Conservation (phyloP, 2,329 filamentous ascomycete genomes). For the Thelonectria rubi region DNA sequence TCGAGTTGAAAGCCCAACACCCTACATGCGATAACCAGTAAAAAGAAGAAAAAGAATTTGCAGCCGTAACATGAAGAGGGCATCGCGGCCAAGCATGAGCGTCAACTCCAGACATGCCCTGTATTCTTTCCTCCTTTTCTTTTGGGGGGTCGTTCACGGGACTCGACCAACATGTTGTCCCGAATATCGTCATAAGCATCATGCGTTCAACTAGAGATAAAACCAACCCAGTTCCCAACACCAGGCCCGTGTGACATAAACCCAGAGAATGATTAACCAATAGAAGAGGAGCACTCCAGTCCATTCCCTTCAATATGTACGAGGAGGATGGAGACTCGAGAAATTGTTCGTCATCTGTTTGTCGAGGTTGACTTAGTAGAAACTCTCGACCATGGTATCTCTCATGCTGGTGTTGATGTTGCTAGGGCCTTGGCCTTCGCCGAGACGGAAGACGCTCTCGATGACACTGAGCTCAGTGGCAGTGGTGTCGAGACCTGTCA, state of each 20-base stretch:
- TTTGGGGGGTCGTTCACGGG: constrained; percentile 2
- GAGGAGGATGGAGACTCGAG: not conserved
- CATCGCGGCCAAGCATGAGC: not conserved
- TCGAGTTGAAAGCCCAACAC: constrained; percentile 14
- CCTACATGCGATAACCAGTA: constrained; percentile 29
- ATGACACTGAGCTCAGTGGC: constrained; percentile 97
- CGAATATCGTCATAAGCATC: constrained; percentile 20
- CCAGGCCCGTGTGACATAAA: constrained; percentile 29
- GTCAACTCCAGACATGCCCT: constrained; percentile 2
- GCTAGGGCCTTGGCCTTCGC: constrained; percentile 82
- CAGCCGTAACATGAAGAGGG: not conserved
- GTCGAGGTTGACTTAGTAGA: constrained; percentile 73
- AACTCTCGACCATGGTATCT: constrained; percentile 98
- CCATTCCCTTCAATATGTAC: not conserved
- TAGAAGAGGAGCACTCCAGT: not conserved
- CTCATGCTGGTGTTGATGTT: constrained; percentile 87
- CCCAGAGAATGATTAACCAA: constrained; percentile 22
- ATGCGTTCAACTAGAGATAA: constrained; percentile 21
- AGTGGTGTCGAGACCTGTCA: constrained; percentile 92
- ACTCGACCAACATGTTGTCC: constrained; percentile 13
- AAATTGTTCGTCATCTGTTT: constrained; percentile 1
- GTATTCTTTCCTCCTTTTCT: constrained; percentile 1
- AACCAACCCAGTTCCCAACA: constrained; percentile 27
- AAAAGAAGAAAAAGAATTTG: constrained; percentile 11
- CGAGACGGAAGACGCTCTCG: constrained; percentile 93